Base-by-base conservation (phyloP, 1,284 basidiomycete genomes). In the Phlebopus sp. region DNA sequence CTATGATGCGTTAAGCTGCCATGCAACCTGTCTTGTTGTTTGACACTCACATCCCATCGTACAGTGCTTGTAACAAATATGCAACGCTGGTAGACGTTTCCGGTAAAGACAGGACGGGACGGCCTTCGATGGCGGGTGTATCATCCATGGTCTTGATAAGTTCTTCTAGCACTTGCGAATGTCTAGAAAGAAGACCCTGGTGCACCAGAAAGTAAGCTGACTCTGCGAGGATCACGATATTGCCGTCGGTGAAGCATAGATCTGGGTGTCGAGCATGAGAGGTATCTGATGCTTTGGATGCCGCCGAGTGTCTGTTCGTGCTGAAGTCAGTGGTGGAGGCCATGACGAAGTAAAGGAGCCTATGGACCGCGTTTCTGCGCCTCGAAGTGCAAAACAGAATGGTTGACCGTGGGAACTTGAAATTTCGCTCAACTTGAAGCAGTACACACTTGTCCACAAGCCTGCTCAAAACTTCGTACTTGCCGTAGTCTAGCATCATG, bases 221-320 rank as follows among this genome's bases (percentile, higher is more conserved):
- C 4, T 70, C 76, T 37, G 81, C 70, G 40, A 82, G 70, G 36
- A 88, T 59, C 19, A 76, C 82, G 36, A 87, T 62, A 55, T 84
- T 86, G 27, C 82, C 85, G 59, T 86, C 85, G 21, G 70, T 68
- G 55, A 88, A 86, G 58, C 69, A 82, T n/a, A 85, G 67, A 45
- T 79, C 74, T 6, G 73, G 70, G 58, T 83, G 77, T 41, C 74
- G 69, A 41, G 56, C 69, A 30, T 56, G 65, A 6, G 54, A 57
- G 60, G 29, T 50, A 37, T 29, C 31, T 14, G 17, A 17, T 43
- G 34, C 38, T n/a, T 49, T 56, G 50, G 38, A 23, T 34, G 43
- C 54, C 23, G 71, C 55, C 23, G 71, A 67, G 56, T 71, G 72
- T 27, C 72, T 65, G 58, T 79, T 79, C 21, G 76, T 77, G 58